Evolutionary conservation across 345 rosid genomes (phyloP).

Genomic region (Rhizophora apiculata): DNA sequence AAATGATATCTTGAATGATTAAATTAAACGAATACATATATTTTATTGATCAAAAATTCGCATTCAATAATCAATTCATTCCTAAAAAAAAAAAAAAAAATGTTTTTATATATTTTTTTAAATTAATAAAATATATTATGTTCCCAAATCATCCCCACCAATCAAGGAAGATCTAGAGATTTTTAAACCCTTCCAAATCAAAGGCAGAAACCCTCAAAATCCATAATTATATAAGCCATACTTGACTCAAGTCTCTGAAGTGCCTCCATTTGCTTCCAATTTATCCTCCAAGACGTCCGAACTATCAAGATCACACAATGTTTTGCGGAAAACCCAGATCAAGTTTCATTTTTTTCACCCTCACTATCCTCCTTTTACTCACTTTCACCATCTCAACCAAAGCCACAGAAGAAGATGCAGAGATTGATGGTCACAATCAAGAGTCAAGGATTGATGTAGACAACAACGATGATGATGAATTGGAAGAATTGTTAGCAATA

Average conservation of each 20-base stretch:
- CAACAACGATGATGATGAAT: slow-evolving; percentile 38
- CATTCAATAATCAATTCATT: too few species aligned
- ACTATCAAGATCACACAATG: slow-evolving; percentile 23
- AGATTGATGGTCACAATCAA: slow-evolving; percentile 4
- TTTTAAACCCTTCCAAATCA: background rate
- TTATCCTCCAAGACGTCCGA: background rate
- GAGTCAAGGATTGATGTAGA: background rate
- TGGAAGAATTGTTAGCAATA: slow-evolving; percentile 59
- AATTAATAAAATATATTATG: too few species aligned
- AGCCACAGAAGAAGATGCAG: slow-evolving; percentile 26
- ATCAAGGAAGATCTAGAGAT: too few species aligned
- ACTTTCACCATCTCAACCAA: slow-evolving; percentile 20
- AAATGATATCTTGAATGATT: too few species aligned
- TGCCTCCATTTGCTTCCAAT: slow-evolving; percentile 9
- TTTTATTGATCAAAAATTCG: too few species aligned
- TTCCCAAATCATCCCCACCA: slow-evolving; percentile 11
- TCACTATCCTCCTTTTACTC: slow-evolving; percentile 44
- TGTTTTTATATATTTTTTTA: too few species aligned
- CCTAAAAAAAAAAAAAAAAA: too few species aligned
- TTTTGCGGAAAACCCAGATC: slow-evolving; percentile 35
- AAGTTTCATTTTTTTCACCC: slow-evolving; percentile 38
- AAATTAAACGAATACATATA: too few species aligned
- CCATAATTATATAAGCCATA: background rate
- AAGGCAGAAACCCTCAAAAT: background rate
- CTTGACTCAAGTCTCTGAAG: background rate